A percentile compares a stretch with the other conserved stretches of the same genome.
Conservation (phyloP, 192 early-diverging fungal genomes). For the Backusella psychrophila region DNA sequence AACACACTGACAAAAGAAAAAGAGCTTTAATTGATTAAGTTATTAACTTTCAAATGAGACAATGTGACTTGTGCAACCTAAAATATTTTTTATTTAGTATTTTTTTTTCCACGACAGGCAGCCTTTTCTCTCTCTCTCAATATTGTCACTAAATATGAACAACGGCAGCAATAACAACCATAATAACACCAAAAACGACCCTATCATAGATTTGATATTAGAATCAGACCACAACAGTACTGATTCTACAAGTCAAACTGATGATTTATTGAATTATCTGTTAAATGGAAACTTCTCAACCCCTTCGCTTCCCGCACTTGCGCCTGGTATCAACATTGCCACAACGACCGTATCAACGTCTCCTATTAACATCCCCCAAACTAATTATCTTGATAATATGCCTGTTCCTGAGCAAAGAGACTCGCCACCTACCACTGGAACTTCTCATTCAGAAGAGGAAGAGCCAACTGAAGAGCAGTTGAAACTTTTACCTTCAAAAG, state of each 20-base stretch:
- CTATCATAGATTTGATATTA: slow-evolving; percentile 4
- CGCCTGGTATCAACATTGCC: neutral
- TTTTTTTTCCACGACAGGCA: neutral
- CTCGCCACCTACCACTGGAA: neutral
- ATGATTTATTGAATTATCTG: neutral
- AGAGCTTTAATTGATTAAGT: neutral
- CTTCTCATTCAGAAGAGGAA: slow-evolving; percentile 16
- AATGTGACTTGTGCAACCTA: neutral
- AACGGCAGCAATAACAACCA: neutral
- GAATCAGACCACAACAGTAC: neutral
- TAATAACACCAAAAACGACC: neutral
- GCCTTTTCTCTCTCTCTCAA: neutral
- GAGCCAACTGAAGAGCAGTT: slow-evolving; percentile 41
- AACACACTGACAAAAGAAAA: neutral
- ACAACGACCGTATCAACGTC: neutral
- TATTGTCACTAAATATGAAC: neutral
- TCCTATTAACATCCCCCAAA: neutral
- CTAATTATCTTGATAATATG: neutral
- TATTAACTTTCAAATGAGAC: neutral
- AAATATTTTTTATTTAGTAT: neutral
- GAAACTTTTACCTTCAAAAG: slow-evolving; percentile 67
- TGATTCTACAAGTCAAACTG: neutral
- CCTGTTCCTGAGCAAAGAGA: neutral
- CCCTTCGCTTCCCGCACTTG: too few species aligned
- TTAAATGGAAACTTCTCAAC: neutral